These are phyloP conservation scores for Simmondsia chinensis DNA, from an alignment of 148 eudicot species.

Conservation along the genomic window DNA sequence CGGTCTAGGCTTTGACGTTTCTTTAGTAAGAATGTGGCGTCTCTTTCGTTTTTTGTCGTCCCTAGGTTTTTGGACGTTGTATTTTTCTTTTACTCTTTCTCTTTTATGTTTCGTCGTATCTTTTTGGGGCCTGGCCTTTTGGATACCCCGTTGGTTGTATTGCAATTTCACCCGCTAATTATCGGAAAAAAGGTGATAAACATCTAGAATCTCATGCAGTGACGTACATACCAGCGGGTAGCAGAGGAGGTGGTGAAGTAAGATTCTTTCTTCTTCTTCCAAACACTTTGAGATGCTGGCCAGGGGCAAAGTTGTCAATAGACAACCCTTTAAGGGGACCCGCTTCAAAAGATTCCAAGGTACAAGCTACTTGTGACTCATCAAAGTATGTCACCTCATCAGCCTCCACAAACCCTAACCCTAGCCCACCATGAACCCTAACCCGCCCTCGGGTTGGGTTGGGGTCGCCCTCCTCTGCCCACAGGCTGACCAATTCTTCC, in stretches of 20 bases:
- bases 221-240: not conserved
- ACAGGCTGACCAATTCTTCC: constrained; percentile 77
- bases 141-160: too few species aligned
- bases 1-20: too few species aligned
- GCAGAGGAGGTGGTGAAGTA: constrained; percentile 10
- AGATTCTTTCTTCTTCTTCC: constrained; percentile 48
- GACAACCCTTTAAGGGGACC: constrained; percentile 64
- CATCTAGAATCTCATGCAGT: too few species aligned
- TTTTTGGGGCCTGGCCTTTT: too few species aligned
- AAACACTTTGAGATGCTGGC: constrained; percentile 74
- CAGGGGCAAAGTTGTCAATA: constrained; percentile 60
- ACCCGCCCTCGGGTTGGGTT: constrained; percentile 63
- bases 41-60: too few species aligned
- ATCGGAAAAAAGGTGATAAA: too few species aligned
- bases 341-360: constrained; percentile 62
- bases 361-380: constrained; percentile 68
- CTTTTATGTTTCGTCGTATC: too few species aligned
- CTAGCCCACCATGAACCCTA: constrained; percentile 45
- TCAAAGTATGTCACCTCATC: constrained; percentile 67
- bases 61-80: too few species aligned
- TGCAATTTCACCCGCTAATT: too few species aligned
- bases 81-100: too few species aligned
- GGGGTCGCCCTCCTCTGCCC: constrained; percentile 73
- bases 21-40: too few species aligned
- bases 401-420: constrained; percentile 50